Evolutionary conservation across 2,329 filamentous ascomycete genomes (phyloP).

Genomic region (Ceratocystis cubensis): DNA sequence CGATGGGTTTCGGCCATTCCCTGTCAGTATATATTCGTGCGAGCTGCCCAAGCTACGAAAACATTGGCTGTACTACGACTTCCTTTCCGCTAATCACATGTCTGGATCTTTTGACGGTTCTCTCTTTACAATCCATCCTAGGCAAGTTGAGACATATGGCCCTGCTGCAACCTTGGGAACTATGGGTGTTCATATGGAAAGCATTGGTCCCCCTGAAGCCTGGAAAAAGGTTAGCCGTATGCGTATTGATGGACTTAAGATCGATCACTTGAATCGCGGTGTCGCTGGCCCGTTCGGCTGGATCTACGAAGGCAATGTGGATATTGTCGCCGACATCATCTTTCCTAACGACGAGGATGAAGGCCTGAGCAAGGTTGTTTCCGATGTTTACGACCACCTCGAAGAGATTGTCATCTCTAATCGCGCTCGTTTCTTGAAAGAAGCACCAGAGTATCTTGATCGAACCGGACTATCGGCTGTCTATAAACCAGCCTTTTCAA

Average conservation of each 20-base stretch:
- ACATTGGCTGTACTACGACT: conserved; percentile 97
- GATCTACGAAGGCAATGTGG: conserved; percentile 95
- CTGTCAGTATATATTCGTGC: conserved; percentile 89
- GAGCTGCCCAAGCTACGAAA: conserved; percentile 86
- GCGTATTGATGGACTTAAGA: conserved; percentile 83
- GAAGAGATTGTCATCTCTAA: conserved; percentile 83
- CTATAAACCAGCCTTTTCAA: conserved; percentile 18
- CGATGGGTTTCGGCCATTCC: conserved; percentile 80
- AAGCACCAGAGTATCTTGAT: conserved; percentile 20
- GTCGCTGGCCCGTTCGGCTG: conserved; percentile 91
- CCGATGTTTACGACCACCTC: conserved; percentile 92
- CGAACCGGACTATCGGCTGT: conserved; percentile 20
- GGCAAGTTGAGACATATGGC: conserved; percentile 55
- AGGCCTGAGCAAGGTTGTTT: conserved; percentile 83
- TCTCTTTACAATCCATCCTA: conserved; percentile 90
- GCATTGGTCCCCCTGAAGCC: conserved; percentile 50
- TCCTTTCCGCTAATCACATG: conserved; percentile 89
- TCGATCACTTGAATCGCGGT: conserved; percentile 89
- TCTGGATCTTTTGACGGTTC: conserved; percentile 92
- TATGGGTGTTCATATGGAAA: conserved; percentile 26
- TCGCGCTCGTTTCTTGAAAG: conserved; percentile 28
- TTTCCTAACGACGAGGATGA: conserved; percentile 80
- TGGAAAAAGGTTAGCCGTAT: conserved; percentile 97
- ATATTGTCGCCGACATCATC: conserved; percentile 92
- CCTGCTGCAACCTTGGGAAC: conserved; percentile 17